Evolutionary conservation across 2,329 filamentous ascomycete genomes (phyloP), one percentile per base, ranked within the genome.

Genomic region (Venturia carpophila): DNA sequence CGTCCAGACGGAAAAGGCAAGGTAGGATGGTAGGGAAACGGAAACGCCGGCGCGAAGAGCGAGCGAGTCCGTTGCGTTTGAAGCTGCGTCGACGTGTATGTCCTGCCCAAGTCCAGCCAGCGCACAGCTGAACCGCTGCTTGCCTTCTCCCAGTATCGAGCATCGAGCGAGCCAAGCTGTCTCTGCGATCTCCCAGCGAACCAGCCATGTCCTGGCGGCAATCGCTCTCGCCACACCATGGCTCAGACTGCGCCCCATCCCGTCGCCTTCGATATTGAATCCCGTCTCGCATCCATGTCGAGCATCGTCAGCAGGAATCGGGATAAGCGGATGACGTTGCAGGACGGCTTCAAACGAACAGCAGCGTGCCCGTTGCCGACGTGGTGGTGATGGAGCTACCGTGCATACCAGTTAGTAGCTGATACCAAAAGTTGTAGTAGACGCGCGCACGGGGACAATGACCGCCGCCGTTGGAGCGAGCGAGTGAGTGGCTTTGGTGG

Each of bases 81-180:
- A n/a, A 3, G 9, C 5, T 21, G n/a, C 30, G 6, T 3, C 30
- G 30, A 34, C 30, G 3, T 34, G 9, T 47, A n/a, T 19, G 21
- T 7, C 43, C 21, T 9, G 19, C 3, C 6, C 30, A 21, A 30
- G 13, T 34, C 30, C 19, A 4, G 47, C 21, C 49, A 52, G 24
- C 47, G 2, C 47, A 30, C 24, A 34, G 24, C 49, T 55, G n/a
- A n/a, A n/a, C n/a, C n/a, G n/a, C n/a, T n/a, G n/a, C n/a, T n/a
- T n/a, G n/a, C n/a, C n/a, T n/a, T n/a, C n/a, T 42, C 39, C 39
- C 4, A 15, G 10, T 42, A 10, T 15, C 39, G 39, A n/a, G n/a
- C n/a, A n/a, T n/a, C n/a, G n/a, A n/a, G n/a, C n/a, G n/a, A 17
- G 47, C 47, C 47, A 52, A 52, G 47, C n/a, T 13, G 47, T 52